Evolutionary conservation across 805 yeast species (phyloP), one percentile per base, ranked within the genome.

Genomic region (Pichia gijzeniarum): DNA sequence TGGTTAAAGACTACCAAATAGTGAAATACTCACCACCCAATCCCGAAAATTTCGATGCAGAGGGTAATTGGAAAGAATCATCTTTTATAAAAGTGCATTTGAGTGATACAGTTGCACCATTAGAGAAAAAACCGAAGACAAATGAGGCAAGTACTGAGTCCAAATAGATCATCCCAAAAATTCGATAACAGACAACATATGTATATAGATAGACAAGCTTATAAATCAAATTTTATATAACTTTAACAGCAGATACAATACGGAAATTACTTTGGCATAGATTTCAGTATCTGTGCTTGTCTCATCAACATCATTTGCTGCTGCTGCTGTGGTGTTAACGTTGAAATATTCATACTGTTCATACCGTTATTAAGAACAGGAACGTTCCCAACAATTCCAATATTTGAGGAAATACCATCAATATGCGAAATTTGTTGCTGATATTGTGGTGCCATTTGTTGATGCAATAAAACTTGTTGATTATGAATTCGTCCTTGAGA

Each of bases 21-120:
- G 54, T 72, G 35, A 71, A 71, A 51, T 64, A 61, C 44, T 53
- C 63, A 13, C 74, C 75, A 21, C 65, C 73, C 1, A 62, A 62
- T 41, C 63, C 66, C 4, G 67, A 60, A 20, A 62, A 62, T 46
- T 61, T 58, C 38, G 69, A 69, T 41, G 64, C 62, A 38, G 57
- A 69, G 36, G 70, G 71, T 0, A 64, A 70, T 13, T 65, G 69
- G 51, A 66, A 67, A 35, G 63, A 57, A 35, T 51, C 52, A 33
- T 64, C 69, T 7, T 61, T 59, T 21, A 58, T 71, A 43, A 63
- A 49, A 35, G 60, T 72, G 12, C 53, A 57, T 13, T 63, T 67
- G 41, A 57, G 63, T 22, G 67, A 66, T 33, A 50, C 50, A 14
- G 63, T 66, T 42, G 62, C 63, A 18, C 72, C 73, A 0, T 47